Evolutionary conservation across 441 rosid species (phyloP), one percentile per base, ranked within the genome.

Genomic region (Eruca vesicaria): DNA sequence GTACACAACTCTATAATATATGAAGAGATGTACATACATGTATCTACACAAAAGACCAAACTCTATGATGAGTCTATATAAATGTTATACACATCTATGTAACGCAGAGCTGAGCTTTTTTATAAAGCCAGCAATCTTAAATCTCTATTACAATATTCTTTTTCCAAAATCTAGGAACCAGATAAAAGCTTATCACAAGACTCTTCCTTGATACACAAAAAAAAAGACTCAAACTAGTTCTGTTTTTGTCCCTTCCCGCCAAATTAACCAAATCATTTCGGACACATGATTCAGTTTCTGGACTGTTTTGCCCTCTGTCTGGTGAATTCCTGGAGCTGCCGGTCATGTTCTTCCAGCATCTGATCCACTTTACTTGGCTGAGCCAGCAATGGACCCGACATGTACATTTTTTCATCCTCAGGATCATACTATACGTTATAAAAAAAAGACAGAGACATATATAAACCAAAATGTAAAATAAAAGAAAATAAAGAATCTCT

Each of bases 321-420:
- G 71, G 87, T 85, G 60, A 73, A 84, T 78, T 91, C 96, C 75
- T 90, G 96, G 33, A 93, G 80, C 79, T 79, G 84, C 6, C 84
- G 83, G 59, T 93, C 94, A 6, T 88, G 94, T 55, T 93, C 98
- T 86, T 86, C 88, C n/a, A 91, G 86, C 94, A 93, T 84, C 66
- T 88, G 91, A 52, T 91, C 96, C 53, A 86, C 80, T 61, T 93
- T 86, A 84, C 87, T 84, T 16, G 95, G 80, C 33, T 90, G 84
- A 45, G 76, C 89, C 26, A 93, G 85, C 43, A 93, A 78, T 3
- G 98, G 96, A 68, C 98, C 97, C 7, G 98, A 93, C 33, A 88
- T 78, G 55, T 85, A 93, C 33, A 91, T 93, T 88, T 84, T 93
- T 87, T 85, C 84, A 65, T 88, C 89, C 70, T 77, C 86, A 0